Evolutionary conservation across 2,329 filamentous ascomycete species (phyloP), one percentile per base, ranked within the genome.

Genomic region (Colletotrichum phormii): DNA sequence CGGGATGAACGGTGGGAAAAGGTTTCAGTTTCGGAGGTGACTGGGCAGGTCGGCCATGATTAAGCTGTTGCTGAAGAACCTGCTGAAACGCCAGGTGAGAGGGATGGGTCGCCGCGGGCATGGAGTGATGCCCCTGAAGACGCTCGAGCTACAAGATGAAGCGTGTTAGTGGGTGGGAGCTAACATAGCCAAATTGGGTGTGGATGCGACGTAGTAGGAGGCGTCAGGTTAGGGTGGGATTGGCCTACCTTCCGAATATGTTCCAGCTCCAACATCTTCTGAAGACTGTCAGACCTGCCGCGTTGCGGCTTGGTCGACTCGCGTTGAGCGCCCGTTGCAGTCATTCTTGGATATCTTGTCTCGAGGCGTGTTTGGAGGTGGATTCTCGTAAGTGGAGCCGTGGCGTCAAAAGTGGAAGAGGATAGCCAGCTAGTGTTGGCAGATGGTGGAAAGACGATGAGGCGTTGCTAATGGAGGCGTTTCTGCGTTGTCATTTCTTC

Each of bases 181-280:
- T 46, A 60, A 66, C 29, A 46, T 69, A 70, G 68, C 33, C 71
- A 71, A 71, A 55, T 57, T 69, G 46, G 54, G 61, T 49, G 51
- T 54, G 29, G 65, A 42, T 63, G 58, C 49, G 22, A 67, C 55
- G n/a, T 22, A 49, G 67, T 37, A 24, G 33, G 58, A 71, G 71
- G 66, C 61, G 55, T 58, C 26, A 64, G 55, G 22, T 37, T 65
- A 65, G 58, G 66, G 54, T 68, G 22, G 64, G 60, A 64, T 66
- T 35, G 59, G 37, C 73, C 83, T 83, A 91, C 89, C 87, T 89
- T 89, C 80, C 84, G 86, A 78, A 84, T 84, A 78, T 87, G 89
- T 78, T 91, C 89, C 64, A 91, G 80, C 76, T 90, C 88, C 61
- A 91, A 83, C 89, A 91, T 90, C 72, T 83, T 85, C 79, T 89